Evolutionary conservation across 2,329 filamentous ascomycete genomes (phyloP), one percentile per base, ranked within the genome.

Genomic region (Herpotrichia juniperi): DNA sequence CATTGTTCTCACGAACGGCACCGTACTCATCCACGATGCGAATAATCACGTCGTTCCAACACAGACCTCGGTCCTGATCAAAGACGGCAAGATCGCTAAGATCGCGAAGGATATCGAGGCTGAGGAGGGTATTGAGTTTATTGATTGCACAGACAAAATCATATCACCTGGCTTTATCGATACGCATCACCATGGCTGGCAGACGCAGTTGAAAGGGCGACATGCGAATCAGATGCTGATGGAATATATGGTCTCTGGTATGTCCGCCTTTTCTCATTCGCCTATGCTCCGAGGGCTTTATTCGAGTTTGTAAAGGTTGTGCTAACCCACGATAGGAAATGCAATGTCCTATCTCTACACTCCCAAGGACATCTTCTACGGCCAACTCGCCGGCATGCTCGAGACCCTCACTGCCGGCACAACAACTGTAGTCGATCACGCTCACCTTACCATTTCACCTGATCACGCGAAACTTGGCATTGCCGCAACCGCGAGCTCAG

Each of bases 131-230:
- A 71, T 71, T 1, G 72, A 81, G 45, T 54, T 77, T 1, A 68
- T 84, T n/a, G 77, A 85, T 55, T 78, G 76, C 32, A 74, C 73
- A 0, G 72, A 77, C 46, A 81, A 82, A 59, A 83, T 84, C 46
- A 73, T 84, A 49, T 78, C 77, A 0, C 82, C 82, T 0, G 83
- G 83, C 1, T 84, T 85, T 63, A 71, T 85, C 47, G 81, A 85
- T 63, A 84, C 81, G 0, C 83, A 85, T 54, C 78, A 78, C 2
- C 65, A 69, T 54, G 51, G 60, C 30, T 64, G 82, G 83, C 81
- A 85, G 60, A 83, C 83, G 0, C 80, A 76, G 9, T 77, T 80
- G 56, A 83, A 81, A 57, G 83, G 82, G 0, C 62, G 85, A 1
- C 79, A 66, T 6, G 78, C 80, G 2, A 81, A 86, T 57, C 78